Evolutionary conservation across 2,329 filamentous ascomycete genomes (phyloP).

Genomic region (Fusarium azukiicola): DNA sequence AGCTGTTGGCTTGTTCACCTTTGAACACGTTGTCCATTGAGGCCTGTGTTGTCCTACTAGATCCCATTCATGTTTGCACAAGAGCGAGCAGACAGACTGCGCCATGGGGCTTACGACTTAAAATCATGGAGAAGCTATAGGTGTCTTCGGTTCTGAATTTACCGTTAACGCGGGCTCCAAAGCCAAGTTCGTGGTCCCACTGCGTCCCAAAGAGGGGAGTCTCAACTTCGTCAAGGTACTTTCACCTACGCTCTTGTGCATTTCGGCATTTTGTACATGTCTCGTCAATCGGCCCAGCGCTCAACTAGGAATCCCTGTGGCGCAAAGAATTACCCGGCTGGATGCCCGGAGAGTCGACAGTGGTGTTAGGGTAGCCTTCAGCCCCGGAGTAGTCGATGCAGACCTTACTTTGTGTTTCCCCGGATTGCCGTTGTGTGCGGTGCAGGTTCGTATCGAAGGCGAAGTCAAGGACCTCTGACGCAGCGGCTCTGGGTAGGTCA

Average conservation of each 20-base stretch:
- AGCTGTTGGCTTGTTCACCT: neutral
- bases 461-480: slow-evolving; percentile 28
- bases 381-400: slow-evolving; percentile 19
- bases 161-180: neutral
- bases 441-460: slow-evolving; percentile 31
- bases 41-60: neutral
- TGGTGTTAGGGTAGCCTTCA: neutral
- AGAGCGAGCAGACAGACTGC: too few species aligned
- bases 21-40: neutral
- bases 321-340: neutral
- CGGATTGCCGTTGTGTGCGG: neutral
- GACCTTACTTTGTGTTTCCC: neutral
- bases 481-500: neutral
- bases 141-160: neutral
- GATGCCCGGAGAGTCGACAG: neutral
- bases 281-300: neutral
- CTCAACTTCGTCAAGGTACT: neutral
- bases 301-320: neutral
- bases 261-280: neutral
- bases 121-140: neutral
- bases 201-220: slow-evolving; percentile 19
- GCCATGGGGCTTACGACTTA: neutral
- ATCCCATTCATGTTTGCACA: neutral
- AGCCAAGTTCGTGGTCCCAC: slow-evolving; percentile 17
- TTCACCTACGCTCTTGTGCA: slow-evolving; percentile 4